Conservation (phyloP, 257 asterid species). For the Solanum ossicruentum region DNA sequence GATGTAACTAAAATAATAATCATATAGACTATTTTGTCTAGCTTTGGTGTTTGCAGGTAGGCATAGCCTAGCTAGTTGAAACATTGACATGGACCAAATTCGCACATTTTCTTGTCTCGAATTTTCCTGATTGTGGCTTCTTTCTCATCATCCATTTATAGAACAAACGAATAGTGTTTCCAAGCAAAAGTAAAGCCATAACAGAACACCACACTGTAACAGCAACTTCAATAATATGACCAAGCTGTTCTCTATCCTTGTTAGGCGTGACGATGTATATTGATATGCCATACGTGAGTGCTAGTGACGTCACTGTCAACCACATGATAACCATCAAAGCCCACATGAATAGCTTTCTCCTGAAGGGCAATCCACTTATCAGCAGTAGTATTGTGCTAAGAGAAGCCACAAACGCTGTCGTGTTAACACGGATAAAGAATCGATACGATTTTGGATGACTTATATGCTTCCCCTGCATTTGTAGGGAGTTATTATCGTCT, state of each 20-base stretch:
- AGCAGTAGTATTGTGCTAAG: conserved; percentile 20
- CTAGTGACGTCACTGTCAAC: conserved; percentile 11
- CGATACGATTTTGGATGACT: not conserved
- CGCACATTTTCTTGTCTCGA: too few species aligned
- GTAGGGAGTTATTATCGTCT: not conserved
- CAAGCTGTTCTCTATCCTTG: not conserved
- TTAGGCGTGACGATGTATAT: not conserved
- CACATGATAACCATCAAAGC: conserved; percentile 18
- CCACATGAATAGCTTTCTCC: conserved; percentile 9
- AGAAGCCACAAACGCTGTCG: conserved; percentile 22
- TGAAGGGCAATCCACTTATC: conserved; percentile 13
- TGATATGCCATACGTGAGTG: not conserved
- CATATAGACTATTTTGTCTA: not conserved
- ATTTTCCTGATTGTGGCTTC: not conserved
- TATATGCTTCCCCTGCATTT: not conserved
- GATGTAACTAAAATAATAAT: too few species aligned
- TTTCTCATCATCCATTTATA: not conserved
- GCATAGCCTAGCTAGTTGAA: not conserved
- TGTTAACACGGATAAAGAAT: not conserved
- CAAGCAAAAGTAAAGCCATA: conserved; percentile 10
- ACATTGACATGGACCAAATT: not conserved
- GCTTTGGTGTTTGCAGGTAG: not conserved
- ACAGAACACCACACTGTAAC: conserved; percentile 16
- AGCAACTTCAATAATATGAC: not conserved
- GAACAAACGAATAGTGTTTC: conserved; percentile 13